Conservation (phyloP, 805 yeast species). For the Myxozyma neotropica region DNA sequence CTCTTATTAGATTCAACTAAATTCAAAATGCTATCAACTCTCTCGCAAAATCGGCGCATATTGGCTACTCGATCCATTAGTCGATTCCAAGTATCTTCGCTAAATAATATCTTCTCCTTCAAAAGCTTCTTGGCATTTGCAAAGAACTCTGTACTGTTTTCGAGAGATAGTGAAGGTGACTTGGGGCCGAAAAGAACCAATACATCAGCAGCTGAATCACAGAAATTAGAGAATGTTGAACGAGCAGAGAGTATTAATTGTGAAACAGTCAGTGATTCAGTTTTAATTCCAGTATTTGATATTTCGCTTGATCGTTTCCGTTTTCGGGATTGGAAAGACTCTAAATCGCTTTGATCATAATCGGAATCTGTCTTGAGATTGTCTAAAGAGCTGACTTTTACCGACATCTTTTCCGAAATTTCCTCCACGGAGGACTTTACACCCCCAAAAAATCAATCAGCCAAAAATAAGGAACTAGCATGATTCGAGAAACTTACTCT, state of each 20-base stretch:
- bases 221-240: neutral
- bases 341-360: neutral
- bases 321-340: neutral
- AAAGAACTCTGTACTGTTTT: neutral
- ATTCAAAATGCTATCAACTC: neutral
- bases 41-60: neutral
- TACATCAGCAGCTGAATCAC: slow-evolving; percentile 21
- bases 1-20: neutral
- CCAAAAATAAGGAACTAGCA: no score
- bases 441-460: no score
- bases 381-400: neutral
- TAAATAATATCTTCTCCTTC: slow-evolving; percentile 4
- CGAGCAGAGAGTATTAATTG: neutral
- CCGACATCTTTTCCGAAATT: no score
- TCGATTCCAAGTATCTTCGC: slow-evolving; percentile 10
- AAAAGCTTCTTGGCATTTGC: slow-evolving; percentile 5
- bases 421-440: no score
- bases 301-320: neutral
- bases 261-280: neutral
- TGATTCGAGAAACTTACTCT: no score
- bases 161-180: neutral
- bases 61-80: neutral
- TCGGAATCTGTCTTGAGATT: neutral
- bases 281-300: no score
- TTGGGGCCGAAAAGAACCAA: slow-evolving; percentile 20